A percentile compares a stretch with the other conserved stretches of the same genome.
These are phyloP conservation scores for Apiospora koreana DNA, from an alignment of 2,329 filamentous ascomycete species.

Conservation along the genomic window DNA sequence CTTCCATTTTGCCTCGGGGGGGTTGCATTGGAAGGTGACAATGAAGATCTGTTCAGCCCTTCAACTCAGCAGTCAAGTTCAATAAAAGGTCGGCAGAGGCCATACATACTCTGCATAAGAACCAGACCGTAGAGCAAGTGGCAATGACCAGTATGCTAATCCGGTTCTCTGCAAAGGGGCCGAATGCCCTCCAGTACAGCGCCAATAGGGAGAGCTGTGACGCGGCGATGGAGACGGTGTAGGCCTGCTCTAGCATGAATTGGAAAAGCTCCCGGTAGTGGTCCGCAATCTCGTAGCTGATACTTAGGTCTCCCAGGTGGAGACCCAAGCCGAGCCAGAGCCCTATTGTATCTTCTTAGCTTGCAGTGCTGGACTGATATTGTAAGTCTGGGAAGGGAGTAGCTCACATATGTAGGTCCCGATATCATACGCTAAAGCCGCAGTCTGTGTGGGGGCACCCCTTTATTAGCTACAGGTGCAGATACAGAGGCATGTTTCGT, in stretches of 20 bases:
- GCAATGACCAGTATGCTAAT: neutral
- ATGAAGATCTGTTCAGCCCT: constrained; percentile 3
- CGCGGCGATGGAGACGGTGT: constrained; percentile 4
- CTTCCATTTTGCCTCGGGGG: constrained; percentile 8
- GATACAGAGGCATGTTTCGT: rapidly evolving
- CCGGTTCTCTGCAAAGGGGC: neutral
- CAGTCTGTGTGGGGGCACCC: neutral
- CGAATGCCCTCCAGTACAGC: constrained; percentile 12
- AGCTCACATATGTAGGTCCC: neutral
- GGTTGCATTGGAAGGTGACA: constrained; percentile 12
- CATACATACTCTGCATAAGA: neutral
- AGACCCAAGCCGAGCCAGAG: constrained; percentile 2
- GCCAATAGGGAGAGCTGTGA: constrained; percentile 10
- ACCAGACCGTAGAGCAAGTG: neutral
- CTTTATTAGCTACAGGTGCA: neutral
- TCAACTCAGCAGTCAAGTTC: neutral
- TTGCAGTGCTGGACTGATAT: no score
- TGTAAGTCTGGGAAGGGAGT: neutral
- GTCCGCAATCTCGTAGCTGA: neutral
- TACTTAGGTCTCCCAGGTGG: neutral
- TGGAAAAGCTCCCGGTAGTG: constrained; percentile 11
- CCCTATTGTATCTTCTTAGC: neutral
- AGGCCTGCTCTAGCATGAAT: constrained; percentile 11
- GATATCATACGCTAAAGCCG: constrained; percentile 1
- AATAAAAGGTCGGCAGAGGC: neutral